phyloP scores from a whole-genome alignment of 495 filamentous ascomycete species.

The Neurospora cerealis region DNA sequence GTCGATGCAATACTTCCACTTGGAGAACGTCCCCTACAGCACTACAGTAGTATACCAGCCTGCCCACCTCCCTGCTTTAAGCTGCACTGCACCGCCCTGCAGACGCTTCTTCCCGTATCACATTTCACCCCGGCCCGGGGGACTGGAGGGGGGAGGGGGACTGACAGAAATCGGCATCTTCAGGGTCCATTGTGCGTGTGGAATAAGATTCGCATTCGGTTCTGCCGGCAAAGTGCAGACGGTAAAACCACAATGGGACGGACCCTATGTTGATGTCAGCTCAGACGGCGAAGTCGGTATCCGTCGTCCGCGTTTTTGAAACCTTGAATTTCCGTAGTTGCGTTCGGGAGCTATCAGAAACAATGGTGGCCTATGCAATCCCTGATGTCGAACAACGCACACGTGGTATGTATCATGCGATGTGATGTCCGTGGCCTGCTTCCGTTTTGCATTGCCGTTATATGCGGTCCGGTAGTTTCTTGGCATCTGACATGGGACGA shows the following conservation, averaged over 20 bases:
- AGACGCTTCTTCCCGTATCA: neutral
- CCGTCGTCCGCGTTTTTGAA: neutral
- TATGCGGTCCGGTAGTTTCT: neutral
- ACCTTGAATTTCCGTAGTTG: neutral
- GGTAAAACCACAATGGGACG: neutral
- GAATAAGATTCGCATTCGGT: neutral
- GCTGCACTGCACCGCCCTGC: neutral
- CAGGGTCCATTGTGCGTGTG: neutral
- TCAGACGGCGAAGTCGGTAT: neutral
- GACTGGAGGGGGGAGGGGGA: neutral
- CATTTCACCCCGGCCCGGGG: neutral
- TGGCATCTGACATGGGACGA: neutral
- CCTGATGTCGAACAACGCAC: neutral
- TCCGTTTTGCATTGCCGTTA: neutral
- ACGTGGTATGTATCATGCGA: neutral
- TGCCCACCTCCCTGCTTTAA: neutral
- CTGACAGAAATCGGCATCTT: neutral
- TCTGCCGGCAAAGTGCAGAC: neutral
- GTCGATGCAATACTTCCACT: neutral
- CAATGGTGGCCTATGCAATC: neutral
- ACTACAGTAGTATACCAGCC: neutral
- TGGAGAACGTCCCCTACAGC: neutral
- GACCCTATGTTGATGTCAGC: neutral
- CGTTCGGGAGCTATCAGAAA: neutral
- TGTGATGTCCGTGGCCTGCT: neutral